Percentiles rank a stretch among this genome's conserved stretches.
These are phyloP conservation scores for Pseudonectria foliicola DNA, from an alignment of 2,329 filamentous ascomycete genomes.

Conservation along the genomic window DNA sequence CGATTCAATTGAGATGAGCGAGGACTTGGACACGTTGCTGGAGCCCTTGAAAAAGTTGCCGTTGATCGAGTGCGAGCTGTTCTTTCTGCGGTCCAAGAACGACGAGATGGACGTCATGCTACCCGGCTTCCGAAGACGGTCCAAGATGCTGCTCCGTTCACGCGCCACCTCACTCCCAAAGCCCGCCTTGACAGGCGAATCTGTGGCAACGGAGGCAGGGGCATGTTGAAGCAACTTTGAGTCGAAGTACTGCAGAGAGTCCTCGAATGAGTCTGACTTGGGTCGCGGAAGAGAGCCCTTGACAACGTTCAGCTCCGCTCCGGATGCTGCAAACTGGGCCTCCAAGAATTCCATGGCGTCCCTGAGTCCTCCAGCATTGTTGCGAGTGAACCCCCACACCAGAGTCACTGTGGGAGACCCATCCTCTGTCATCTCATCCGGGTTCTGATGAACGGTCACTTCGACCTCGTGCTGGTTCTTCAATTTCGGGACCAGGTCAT, in stretches of 20 bases:
- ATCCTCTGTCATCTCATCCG: conserved; percentile 51
- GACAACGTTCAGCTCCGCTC: conserved; percentile 80
- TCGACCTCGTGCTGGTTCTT: conserved; percentile 90
- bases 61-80: conserved; percentile 77
- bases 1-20: conserved; percentile 91
- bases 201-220: conserved; percentile 69
- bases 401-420: conserved; percentile 54
- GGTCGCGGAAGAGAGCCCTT: conserved; percentile 96
- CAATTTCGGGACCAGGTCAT: conserved; percentile 74
- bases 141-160: conserved; percentile 78
- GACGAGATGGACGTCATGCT: conserved; percentile 92
- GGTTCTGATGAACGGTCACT: conserved; percentile 63
- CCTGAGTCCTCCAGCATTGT: conserved; percentile 90
- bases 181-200: conserved; percentile 79
- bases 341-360: conserved; percentile 95
- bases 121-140: conserved; percentile 87
- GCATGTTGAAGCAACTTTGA: conserved; percentile 94
- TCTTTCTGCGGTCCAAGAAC: conserved; percentile 94
- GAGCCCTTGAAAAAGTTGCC: conserved; percentile 88
- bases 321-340: conserved; percentile 74
- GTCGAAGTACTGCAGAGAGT: conserved; percentile 93
- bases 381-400: conserved; percentile 81
- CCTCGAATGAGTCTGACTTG: conserved; percentile 97
- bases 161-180: conserved; percentile 76
- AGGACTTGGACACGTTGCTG: conserved; percentile 86